Evolutionary conservation across 352 stramenopile species (phyloP).

Genomic region (Globisporangium sylvaticum): DNA sequence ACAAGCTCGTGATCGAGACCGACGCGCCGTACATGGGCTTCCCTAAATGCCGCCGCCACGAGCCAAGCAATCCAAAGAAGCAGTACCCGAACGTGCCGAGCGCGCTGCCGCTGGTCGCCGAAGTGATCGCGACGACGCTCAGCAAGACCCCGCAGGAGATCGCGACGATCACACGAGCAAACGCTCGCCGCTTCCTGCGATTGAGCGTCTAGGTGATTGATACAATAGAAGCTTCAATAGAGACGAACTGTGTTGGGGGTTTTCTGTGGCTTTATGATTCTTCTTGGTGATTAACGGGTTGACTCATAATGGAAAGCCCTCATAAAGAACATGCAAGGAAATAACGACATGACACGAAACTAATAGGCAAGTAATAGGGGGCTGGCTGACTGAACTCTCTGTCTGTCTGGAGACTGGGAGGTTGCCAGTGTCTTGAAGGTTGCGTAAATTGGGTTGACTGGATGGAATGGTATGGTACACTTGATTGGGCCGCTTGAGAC

Average conservation of each 20-base stretch:
- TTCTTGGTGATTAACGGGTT: neutral
- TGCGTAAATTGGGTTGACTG: too few relatives aligned
- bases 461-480: slow-evolving; percentile 2
- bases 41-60: slow-evolving; percentile 47
- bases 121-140: slow-evolving; percentile 50
- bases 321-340: neutral
- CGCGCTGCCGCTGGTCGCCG: slow-evolving; percentile 51
- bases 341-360: neutral
- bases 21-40: slow-evolving; percentile 92
- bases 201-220: slow-evolving; percentile 17
- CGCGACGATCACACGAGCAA: slow-evolving; percentile 51
- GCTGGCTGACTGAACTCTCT: neutral
- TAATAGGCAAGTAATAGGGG: neutral
- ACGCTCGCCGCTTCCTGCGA: slow-evolving; percentile 68
- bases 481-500: neutral
- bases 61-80: slow-evolving; percentile 39
- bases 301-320: neutral
- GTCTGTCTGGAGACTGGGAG: too few relatives aligned
- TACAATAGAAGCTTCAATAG: neutral
- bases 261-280: neutral
- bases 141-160: slow-evolving; percentile 46
- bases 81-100: slow-evolving; percentile 81
- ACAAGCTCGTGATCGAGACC: slow-evolving; percentile 89
- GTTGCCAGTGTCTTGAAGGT: too few relatives aligned
- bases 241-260: neutral